Evolutionary conservation across 371 early-diverging fungal genomes (phyloP).

Genomic region (Mucor indicus): DNA sequence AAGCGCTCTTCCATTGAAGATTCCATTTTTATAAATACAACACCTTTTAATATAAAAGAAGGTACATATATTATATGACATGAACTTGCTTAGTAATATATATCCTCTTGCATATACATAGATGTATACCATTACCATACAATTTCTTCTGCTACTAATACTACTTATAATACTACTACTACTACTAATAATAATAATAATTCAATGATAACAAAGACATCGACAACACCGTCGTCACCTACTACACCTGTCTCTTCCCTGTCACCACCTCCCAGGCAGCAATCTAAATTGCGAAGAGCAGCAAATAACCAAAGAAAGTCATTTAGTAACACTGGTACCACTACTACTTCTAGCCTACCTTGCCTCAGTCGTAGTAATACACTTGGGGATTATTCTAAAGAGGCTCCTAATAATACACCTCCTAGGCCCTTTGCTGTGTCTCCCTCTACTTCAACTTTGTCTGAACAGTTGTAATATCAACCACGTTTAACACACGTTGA

Average conservation of each 20-base stretch:
- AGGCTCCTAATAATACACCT: too few relatives aligned
- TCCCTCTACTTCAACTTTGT: not conserved
- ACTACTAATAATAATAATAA: too few relatives aligned
- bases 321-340: not conserved
- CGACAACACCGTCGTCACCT: not conserved
- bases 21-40: too few relatives aligned
- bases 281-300: too few relatives aligned
- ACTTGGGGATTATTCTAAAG: not conserved
- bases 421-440: not conserved
- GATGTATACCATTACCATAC: not conserved
- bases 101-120: too few relatives aligned
- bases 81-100: too few relatives aligned
- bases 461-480: not conserved
- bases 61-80: too few relatives aligned
- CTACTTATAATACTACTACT: too few relatives aligned
- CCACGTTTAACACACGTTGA: constrained; percentile 1
- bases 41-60: too few relatives aligned
- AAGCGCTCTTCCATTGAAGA: not conserved
- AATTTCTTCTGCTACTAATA: too few relatives aligned
- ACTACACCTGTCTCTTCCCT: too few relatives aligned
- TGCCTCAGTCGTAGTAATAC: constrained; percentile 14
- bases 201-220: not conserved
- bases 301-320: not conserved
- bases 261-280: constrained; percentile 9
- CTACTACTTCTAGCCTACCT: not conserved